Base-by-base conservation (phyloP, 2,329 filamentous ascomycete species). In the Aspergillus vadensis region DNA sequence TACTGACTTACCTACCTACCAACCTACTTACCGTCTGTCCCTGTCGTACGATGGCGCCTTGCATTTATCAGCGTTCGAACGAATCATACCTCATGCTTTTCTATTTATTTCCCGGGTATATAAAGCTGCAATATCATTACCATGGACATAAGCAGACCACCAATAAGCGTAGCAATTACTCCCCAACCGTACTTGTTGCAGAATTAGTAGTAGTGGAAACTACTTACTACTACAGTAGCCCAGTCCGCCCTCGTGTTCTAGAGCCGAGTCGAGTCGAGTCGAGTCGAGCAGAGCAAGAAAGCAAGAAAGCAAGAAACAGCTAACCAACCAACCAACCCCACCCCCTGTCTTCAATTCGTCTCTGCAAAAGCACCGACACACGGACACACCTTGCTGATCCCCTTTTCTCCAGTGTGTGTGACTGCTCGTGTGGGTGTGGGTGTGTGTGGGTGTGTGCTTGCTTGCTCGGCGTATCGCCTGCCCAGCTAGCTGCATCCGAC, bases 1-100 rank as follows among this genome's bases (percentile, higher is more conserved):
- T 36, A 36, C 32, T 14, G 41, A 19, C n/a, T 44, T 19, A n/a
- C n/a, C n/a, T n/a, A n/a, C 7, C 25, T 17, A 17, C 12, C 41
- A 17, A 17, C 43, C 12, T 47, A 23, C 8, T 15, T 55, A 44
- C 38, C 5, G 23, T 44, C 19, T 43, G 39, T 43, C 19, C 14
- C 12, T 25, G 53, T 50, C 47, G 25, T 50, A 50, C 25, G 47
- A 32, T 50, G 25, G 47, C 47, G 15, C 27, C 47, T 50, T 50
- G 47, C 47, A 32, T 50, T 36, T 50, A 12, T 50, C 47, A 50
- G 47, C 47, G 47, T 50, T 36, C 10, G 47, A 50, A 50, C 25
- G 25, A 50, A 50, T 30, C 25, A 30, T 50, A 30, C 30, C 47
- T 50, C 47, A 30, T 50, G 25, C 23, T 12, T 48, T 43, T 43